Evolutionary conservation across 306 rosid species (phyloP).

Genomic region (Inga oerstediana): DNA sequence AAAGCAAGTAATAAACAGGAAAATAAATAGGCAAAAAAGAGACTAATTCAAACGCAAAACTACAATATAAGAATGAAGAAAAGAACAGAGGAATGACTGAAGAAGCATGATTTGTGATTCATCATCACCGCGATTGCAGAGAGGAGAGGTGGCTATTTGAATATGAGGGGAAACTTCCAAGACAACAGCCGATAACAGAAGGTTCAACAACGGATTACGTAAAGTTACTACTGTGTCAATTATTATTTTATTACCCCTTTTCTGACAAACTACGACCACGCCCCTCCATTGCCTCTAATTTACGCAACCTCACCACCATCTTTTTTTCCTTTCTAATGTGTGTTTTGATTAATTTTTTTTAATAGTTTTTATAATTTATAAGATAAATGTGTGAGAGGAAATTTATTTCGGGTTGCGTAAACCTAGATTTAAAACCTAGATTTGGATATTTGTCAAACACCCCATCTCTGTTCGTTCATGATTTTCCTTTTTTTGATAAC

Average conservation of each 20-base stretch:
- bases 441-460: no score
- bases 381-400: no score
- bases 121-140: constrained; percentile 10
- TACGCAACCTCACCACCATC: background rate
- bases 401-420: no score
- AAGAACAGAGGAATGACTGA: constrained; percentile 14
- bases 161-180: constrained; percentile 21
- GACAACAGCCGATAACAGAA: constrained; percentile 27
- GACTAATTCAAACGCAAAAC: background rate
- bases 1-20: background rate
- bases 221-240: constrained; percentile 1
- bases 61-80: constrained; percentile 28
- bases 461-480: background rate
- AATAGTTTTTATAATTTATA: no score
- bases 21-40: background rate
- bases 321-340: background rate
- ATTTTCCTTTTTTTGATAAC: background rate
- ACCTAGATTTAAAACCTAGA: no score
- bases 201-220: constrained; percentile 52
- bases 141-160: constrained; percentile 21
- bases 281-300: background rate
- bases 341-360: no score
- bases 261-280: background rate
- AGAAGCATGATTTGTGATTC: background rate
- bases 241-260: background rate